Percentiles rank a stretch among this genome's conserved stretches.
These are phyloP conservation scores for Candida insectorum DNA, from an alignment of 805 yeast species.

Conservation along the genomic window DNA sequence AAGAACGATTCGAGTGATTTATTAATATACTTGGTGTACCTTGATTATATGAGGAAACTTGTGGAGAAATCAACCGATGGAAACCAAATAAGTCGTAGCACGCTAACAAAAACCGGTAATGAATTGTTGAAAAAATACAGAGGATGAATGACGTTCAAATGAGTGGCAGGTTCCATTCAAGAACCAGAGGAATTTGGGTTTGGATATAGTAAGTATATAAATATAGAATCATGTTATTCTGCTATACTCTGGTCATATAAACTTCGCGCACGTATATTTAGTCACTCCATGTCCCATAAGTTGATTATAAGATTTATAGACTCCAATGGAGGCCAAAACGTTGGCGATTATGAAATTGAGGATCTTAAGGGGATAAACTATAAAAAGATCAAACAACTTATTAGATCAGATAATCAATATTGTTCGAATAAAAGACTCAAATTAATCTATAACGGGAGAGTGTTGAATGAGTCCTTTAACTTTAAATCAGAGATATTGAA, in stretches of 20 bases:
- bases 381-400: constrained; percentile 14
- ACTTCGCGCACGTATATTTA: too few relatives aligned
- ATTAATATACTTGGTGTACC: constrained; percentile 12
- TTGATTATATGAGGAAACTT: constrained; percentile 9
- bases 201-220: too few relatives aligned
- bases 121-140: constrained; percentile 10
- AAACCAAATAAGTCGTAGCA: constrained; percentile 3
- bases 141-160: constrained; percentile 5
- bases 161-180: neutral
- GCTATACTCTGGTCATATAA: too few relatives aligned
- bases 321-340: constrained; percentile 10
- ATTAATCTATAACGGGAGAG: constrained; percentile 67
- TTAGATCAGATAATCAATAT: constrained; percentile 21
- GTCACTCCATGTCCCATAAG: constrained; percentile 1
- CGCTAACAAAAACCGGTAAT: constrained; percentile 4
- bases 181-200: too few relatives aligned
- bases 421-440: constrained; percentile 50
- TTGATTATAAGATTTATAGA: constrained; percentile 12
- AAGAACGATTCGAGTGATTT: constrained; percentile 12
- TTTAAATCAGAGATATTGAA: constrained; percentile 42
- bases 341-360: constrained; percentile 7
- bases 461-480: constrained; percentile 54
- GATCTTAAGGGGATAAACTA: constrained; percentile 1
- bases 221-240: too few relatives aligned
- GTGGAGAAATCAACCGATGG: constrained; percentile 4